Base-by-base conservation (phyloP, 805 yeast genomes). In the Isabelozyma rhagii region DNA sequence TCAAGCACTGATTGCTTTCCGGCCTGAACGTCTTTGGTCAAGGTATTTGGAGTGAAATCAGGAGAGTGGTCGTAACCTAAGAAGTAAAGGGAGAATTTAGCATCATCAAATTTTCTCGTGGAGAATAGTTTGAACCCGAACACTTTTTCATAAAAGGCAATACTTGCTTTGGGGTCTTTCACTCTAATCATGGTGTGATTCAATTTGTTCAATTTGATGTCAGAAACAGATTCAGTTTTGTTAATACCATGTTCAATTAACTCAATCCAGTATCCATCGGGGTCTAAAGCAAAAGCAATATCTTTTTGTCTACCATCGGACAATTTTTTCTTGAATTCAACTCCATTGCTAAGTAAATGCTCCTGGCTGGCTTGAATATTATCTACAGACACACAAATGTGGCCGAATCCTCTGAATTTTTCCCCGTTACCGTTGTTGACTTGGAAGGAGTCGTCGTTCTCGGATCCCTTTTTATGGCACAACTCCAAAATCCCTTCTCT, bases 251-350 rank as follows among this genome's bases (percentile, higher is more conserved):
- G 84, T 61, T 83, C 83, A 57, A 93, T 81, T 61, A 93, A 72
- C 75, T 93, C 99, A 60, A 93, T 81, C 99, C 99, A 93, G 73
- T 94, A 94, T 59, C 94, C 94, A 69, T 93, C 93, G 6, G 98
- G 97, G 62, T 94, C 99, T 58, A 92, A 79, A 6, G 86, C 96
- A 69, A 93, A 94, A 0, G 98, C 98, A 72, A 94, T 92, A 67
- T 90, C 79, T 68, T 84, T 85, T 71, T 89, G 97, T 69, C 97
- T 84, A 38, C 99, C 99, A 64, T 93, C 98, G 39, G 81, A 68
- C 56, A 92, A 74, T 63, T 77, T 88, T 77, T 93, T 94, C 71
- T 92, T 82, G 76, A 93, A 93, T 46, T 69, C 64, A 48, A 87
- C 97, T 17, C 85, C 87, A 43, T 77, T 72, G 1, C 68, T 66